These are phyloP conservation scores for Camillea tinctor DNA, from an alignment of 2,329 filamentous ascomycete genomes.

Conservation along the genomic window DNA sequence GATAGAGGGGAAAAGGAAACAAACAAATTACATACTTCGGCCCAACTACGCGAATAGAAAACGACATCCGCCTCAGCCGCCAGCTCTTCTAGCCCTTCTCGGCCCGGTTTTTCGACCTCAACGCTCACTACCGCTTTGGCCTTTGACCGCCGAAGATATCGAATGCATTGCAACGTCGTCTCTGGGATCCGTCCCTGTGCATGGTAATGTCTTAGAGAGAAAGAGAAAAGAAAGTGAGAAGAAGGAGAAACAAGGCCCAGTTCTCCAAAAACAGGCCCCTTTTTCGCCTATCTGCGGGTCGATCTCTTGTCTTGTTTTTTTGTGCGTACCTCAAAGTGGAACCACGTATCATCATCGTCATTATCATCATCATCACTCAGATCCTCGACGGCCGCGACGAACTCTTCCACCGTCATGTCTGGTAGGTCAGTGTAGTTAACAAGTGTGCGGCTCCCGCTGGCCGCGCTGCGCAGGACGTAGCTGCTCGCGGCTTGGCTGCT, in stretches of 20 bases:
- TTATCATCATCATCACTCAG: too few relatives aligned
- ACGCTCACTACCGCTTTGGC: slow-evolving; percentile 59
- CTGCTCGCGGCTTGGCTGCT: slow-evolving; percentile 61
- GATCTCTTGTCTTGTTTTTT: slow-evolving; percentile 9
- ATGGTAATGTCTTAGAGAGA: slow-evolving; percentile 20
- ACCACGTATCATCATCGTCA: slow-evolving; percentile 60
- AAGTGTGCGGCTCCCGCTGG: slow-evolving; percentile 63
- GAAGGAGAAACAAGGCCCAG: too few relatives aligned
- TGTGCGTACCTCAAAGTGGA: slow-evolving; percentile 66
- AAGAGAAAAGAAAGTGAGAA: too few relatives aligned
- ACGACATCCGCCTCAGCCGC: slow-evolving; percentile 65
- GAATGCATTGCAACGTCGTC: slow-evolving; percentile 59
- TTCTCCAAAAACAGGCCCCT: slow-evolving; percentile 3
- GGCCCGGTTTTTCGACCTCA: slow-evolving; percentile 69
- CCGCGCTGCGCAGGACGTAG: slow-evolving; percentile 64
- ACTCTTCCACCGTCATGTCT: slow-evolving; percentile 66
- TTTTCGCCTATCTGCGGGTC: slow-evolving; percentile 18
- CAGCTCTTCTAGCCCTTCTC: slow-evolving; percentile 57
- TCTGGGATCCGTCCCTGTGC: slow-evolving; percentile 62
- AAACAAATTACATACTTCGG: slow-evolving; percentile 50
- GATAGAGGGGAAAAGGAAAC: background rate
- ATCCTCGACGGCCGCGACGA: slow-evolving; percentile 42
- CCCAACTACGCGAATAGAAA: slow-evolving; percentile 73
- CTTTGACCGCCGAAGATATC: slow-evolving; percentile 47
- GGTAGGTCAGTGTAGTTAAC: slow-evolving; percentile 67